Evolutionary conservation across 768 basidiomycete species (phyloP), one percentile per base, ranked within the genome.

Genomic region (Serendipita indica): DNA sequence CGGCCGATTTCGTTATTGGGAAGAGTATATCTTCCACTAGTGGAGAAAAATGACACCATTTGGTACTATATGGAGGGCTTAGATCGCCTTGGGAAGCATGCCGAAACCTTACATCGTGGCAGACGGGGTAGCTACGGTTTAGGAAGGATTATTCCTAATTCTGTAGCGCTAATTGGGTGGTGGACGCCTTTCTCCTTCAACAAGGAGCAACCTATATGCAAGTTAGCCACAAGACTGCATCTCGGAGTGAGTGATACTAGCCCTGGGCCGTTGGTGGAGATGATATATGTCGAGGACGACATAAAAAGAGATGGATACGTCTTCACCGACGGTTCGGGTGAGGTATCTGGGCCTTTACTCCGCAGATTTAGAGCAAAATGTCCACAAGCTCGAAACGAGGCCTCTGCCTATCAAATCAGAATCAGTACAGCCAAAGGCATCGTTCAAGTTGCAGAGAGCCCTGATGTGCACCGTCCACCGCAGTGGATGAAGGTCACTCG

Each of bases 281-380:
- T 22, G 7, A 18, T 54, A 16, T 3, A 4, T 10, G 49, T 54
- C 10, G 16, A 10, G 7, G 32, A 54, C n/a, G 49, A 54, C 49
- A 54, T 54, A 20, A 28, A 27, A 20, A 27, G 49, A 25, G 49
- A 54, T 10, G 32, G 22, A 20, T 4, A 20, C n/a, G 49, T 54
- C 12, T 54, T 54, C 49, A 54, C 16, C 10, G 49, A 54, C n/a
- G 49, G 49, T 7, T 54, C 49, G 32, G 49, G 49, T 18, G 22
- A 3, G n/a, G 32, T 54, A 7, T 54, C 49, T 22, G 10, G 10
- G 32, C 4, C 25, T 22, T 20, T 30, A 18, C 22, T 28, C n/a
- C 22, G 25, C 10, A 28, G 32, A 10, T 12, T 30, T 20, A 18
- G 10, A 33, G 49, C 4, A 33, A 28, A 54, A 33, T 54, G 16